Percentiles rank a stretch among this genome's conserved stretches.
Evolutionary conservation across 129 eudicot genomes (phyloP).

Genomic region (Oenanthe sinensis): DNA sequence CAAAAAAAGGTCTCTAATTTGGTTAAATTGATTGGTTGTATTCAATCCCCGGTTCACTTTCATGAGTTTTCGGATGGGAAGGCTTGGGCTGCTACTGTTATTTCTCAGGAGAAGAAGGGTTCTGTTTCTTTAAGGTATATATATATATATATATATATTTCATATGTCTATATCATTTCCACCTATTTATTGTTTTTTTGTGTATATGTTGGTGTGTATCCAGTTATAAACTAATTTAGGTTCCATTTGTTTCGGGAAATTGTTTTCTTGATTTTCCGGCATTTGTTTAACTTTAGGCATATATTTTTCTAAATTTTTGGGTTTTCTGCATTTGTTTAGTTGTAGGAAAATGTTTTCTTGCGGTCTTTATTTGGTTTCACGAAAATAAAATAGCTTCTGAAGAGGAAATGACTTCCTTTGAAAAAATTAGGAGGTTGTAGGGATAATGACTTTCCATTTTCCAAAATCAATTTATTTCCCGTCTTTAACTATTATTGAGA

Average conservation of each 20-base stretch:
- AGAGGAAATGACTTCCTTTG: not conserved
- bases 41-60: conserved; percentile 54
- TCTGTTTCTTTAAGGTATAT: not conserved
- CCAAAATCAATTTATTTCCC: too few relatives aligned
- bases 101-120: conserved; percentile 31
- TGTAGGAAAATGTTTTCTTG: not conserved
- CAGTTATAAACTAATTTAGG: not conserved
- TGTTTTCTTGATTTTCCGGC: not conserved
- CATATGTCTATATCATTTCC: not conserved
- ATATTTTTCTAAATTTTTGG: not conserved
- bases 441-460: too few relatives aligned
- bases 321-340: not conserved
- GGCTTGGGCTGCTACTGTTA: conserved; percentile 54
- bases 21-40: conserved; percentile 53
- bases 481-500: not conserved
- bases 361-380: not conserved
- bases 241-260: not conserved
- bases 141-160: not conserved
- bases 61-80: conserved; percentile 50
- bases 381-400: too few relatives aligned
- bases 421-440: too few relatives aligned
- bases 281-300: not conserved
- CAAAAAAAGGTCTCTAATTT: conserved; percentile 59
- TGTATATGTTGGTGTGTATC: not conserved
- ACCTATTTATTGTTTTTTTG: not conserved